Evolutionary conservation across 768 basidiomycete genomes (phyloP).

Genomic region (Ramaria sp.): DNA sequence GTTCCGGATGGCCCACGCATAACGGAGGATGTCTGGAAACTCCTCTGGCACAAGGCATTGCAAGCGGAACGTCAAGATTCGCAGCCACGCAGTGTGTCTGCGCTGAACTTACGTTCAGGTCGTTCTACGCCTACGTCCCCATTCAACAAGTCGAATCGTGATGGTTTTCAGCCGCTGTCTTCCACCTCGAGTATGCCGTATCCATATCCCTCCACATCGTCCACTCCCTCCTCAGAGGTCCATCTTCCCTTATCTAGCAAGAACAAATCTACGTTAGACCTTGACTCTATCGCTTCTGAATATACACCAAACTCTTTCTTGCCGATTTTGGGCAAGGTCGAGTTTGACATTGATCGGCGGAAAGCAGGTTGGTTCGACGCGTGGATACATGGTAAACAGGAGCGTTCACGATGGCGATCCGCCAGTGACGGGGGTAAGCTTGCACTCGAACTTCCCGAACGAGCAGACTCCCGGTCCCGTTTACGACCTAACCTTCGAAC

Average conservation of each 20-base stretch:
- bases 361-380: slow-evolving; percentile 81
- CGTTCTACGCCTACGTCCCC: slow-evolving; percentile 11
- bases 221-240: slow-evolving; percentile 5
- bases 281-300: slow-evolving; percentile 40
- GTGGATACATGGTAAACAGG: slow-evolving; percentile 60
- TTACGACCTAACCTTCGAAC: neutral
- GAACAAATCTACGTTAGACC: neutral
- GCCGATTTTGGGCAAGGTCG: slow-evolving; percentile 85
- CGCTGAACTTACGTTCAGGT: slow-evolving; percentile 5
- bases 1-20: slow-evolving; percentile 59
- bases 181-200: slow-evolving; percentile 6
- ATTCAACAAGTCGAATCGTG: neutral
- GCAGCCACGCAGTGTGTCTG: neutral
- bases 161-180: neutral
- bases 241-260: neutral
- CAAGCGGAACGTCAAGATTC: slow-evolving; percentile 43
- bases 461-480: neutral
- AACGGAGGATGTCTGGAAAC: slow-evolving; percentile 80
- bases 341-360: slow-evolving; percentile 83
- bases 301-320: slow-evolving; percentile 53
- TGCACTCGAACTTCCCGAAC: slow-evolving; percentile 3
- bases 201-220: slow-evolving; percentile 40
- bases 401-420: slow-evolving; percentile 6
- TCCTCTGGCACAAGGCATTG: slow-evolving; percentile 69
- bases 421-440: neutral